Evolutionary conservation across 106 monocot genomes (phyloP).

Genomic region (Allium sativum): DNA sequence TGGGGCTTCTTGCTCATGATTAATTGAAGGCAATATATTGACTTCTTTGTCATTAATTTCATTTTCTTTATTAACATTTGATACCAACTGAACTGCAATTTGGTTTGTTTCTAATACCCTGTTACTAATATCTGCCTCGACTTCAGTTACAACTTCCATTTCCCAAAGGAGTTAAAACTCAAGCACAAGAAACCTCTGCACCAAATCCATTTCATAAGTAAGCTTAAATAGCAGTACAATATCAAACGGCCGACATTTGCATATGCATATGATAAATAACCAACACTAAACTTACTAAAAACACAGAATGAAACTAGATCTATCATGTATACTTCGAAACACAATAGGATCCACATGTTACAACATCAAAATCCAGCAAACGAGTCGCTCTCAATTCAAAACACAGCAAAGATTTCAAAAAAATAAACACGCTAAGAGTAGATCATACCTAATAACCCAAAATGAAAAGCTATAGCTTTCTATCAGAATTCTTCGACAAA

Average conservation of each 20-base stretch:
- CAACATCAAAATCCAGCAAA: background rate
- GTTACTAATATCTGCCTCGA: constrained; percentile 12
- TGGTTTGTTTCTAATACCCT: constrained; percentile 1
- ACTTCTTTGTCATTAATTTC: background rate
- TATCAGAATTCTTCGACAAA: constrained; percentile 1
- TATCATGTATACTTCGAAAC: background rate
- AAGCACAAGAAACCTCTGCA: constrained; percentile 11
- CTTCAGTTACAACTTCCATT: constrained; percentile 27
- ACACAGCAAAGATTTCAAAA: background rate
- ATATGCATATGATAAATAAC: too few species aligned
- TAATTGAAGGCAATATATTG: constrained; percentile 8
- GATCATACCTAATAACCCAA: constrained; percentile 3
- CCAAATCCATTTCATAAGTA: constrained; percentile 4
- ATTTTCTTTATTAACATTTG: constrained; percentile 11
- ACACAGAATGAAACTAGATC: background rate
- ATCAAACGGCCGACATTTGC: too few species aligned
- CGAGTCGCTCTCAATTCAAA: background rate
- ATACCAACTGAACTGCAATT: constrained; percentile 3
- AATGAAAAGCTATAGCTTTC: background rate
- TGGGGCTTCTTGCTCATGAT: background rate
- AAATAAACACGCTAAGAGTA: background rate
- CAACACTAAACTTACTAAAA: background rate
- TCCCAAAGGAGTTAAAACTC: constrained; percentile 1
- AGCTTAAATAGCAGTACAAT: background rate
- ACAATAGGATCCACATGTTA: background rate